Percentiles rank a stretch among this genome's conserved stretches.
Conservation (phyloP, 2,329 filamentous ascomycete species). For the Zymoseptoria brevis region DNA sequence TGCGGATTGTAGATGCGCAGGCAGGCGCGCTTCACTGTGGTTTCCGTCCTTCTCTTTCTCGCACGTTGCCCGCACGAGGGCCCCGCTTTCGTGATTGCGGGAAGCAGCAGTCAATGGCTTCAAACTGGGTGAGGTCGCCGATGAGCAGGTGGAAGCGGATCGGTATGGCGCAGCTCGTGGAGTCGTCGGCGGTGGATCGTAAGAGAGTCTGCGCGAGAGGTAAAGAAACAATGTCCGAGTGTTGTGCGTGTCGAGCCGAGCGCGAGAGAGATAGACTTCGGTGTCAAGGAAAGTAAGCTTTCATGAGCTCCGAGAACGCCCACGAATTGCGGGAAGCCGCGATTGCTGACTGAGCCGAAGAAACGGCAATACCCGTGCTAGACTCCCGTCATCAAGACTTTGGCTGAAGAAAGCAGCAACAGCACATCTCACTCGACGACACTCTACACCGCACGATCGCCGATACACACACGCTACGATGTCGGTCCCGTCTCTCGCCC, state of each 20-base stretch:
- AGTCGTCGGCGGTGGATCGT: background rate
- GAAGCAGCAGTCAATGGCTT: background rate
- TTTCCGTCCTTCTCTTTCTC: background rate
- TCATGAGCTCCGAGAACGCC: background rate
- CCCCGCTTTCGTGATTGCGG: background rate
- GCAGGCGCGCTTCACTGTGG: background rate
- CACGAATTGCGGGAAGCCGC: background rate
- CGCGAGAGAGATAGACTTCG: background rate
- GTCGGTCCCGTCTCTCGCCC: conserved; percentile 65
- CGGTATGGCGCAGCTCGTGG: background rate
- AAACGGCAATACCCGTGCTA: background rate
- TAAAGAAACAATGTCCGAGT: background rate
- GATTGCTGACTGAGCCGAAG: background rate
- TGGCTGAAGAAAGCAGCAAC: background rate
- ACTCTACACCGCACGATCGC: conserved; percentile 1
- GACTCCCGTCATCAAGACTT: background rate
- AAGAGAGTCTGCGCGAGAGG: background rate
- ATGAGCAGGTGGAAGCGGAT: background rate
- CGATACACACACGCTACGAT: conserved; percentile 39
- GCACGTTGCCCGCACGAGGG: background rate
- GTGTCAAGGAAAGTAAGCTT: background rate
- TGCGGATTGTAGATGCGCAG: background rate
- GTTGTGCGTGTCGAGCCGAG: background rate
- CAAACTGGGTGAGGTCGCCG: background rate
- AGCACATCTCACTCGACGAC: conserved; percentile 16